phyloP scores from a whole-genome alignment of 768 basidiomycete genomes.

The Auricularia heimuer region DNA sequence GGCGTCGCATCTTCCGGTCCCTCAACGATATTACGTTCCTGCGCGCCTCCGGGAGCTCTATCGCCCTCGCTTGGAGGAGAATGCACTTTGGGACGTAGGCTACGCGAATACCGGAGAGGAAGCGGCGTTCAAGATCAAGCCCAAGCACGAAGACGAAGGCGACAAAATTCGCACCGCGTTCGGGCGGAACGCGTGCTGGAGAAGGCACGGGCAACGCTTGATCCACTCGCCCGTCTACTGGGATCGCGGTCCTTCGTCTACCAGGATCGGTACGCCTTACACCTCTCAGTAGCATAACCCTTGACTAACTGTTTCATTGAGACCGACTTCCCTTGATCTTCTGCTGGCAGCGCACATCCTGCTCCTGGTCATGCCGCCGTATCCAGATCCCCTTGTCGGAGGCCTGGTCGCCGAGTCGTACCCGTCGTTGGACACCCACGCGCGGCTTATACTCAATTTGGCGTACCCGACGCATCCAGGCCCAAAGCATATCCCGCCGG shows the following conservation, averaged over 20 bases:
- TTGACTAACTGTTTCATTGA: constrained; percentile 17
- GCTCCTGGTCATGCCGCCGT: constrained; percentile 44
- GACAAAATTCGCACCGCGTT: constrained; percentile 30
- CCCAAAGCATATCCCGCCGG: constrained; percentile 2
- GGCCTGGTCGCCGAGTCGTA: constrained; percentile 46
- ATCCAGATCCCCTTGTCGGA: constrained; percentile 50
- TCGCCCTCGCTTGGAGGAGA: constrained; percentile 47
- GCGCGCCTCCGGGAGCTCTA: constrained; percentile 48
- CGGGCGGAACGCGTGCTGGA: constrained; percentile 58
- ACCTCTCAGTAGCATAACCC: background rate
- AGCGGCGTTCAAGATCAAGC: constrained; percentile 28
- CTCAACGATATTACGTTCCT: constrained; percentile 68
- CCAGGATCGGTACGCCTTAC: constrained; percentile 33
- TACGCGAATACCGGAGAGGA: constrained; percentile 20
- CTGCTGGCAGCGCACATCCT: constrained; percentile 60
- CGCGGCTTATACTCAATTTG: constrained; percentile 35
- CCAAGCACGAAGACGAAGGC: background rate
- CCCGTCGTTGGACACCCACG: constrained; percentile 48
- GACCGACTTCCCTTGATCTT: constrained; percentile 55
- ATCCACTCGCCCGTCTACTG: constrained; percentile 49
- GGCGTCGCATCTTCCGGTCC: constrained; percentile 48
- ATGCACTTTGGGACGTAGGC: constrained; percentile 48
- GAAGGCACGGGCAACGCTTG: constrained; percentile 47
- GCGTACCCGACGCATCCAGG: constrained; percentile 20
- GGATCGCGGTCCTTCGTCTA: constrained; percentile 42